Evolutionary conservation across 345 rosid genomes (phyloP), one percentile per base, ranked within the genome.

Genomic region (Citrus australasica): DNA sequence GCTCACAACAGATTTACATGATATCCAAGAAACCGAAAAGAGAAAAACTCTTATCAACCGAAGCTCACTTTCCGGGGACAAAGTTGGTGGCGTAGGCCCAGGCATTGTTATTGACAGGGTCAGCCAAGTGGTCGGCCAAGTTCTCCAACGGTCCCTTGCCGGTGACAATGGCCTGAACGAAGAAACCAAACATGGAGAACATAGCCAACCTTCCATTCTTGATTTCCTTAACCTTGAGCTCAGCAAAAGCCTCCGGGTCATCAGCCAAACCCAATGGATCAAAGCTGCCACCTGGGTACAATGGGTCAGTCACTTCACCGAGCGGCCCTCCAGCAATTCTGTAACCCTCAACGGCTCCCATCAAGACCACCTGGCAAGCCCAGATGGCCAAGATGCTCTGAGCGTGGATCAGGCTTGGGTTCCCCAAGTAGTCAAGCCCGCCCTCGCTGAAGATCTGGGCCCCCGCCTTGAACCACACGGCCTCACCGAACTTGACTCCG

Each of bases 121-220:
- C 98, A 6, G 92, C 91, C 73, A 93, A 86, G 82, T 92, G 98
- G 85, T 92, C 97, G 1, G 97, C 93, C 64, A 93, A 81, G 86
- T 90, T 93, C 85, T 91, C 92, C 82, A 92, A 64, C 0, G 97
- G 95, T 8, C 96, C 94, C 83, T 92, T 92, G 17, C 97, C 94
- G 0, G 97, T 94, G 6, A 94, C 98, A 21, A 90, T 94, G 56
- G 98, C 98, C 68, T 92, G 95, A 56, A 92, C 96, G 22, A 88
- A 93, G 93, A 92, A 89, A 64, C 96, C 96, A 8, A 90, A 93
- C 97, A 93, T 89, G 27, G 94, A 92, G 89, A 93, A 93, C 96
- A 91, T 91, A 69, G 95, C 95, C 80, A 91, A 81, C 70, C 98
- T 86, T 7, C 98, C 93, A 51, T 93, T 93, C 92, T 93, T 93